Evolutionary conservation across 1,284 basidiomycete genomes (phyloP).

Genomic region (Tylopilus orsonianus): DNA sequence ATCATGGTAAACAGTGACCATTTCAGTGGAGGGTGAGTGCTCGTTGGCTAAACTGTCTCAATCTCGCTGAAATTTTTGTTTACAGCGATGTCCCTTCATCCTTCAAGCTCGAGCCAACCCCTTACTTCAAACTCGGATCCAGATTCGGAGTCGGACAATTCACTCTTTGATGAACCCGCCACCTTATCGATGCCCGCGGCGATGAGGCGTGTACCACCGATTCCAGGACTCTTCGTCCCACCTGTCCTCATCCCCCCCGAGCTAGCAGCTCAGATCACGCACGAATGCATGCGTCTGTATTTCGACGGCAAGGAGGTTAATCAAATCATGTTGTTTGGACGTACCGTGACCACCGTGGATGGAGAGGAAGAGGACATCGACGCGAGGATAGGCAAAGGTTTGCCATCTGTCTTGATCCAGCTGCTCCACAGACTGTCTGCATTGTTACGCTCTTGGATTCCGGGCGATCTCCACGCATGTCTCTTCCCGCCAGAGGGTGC

Average conservation of each 20-base stretch:
- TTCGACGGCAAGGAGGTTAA: conserved; percentile 54
- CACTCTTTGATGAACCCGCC: conserved; percentile 42
- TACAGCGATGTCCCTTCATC: conserved; percentile 16
- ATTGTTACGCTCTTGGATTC: conserved; percentile 49
- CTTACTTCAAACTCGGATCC: conserved; percentile 5
- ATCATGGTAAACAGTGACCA: too few species aligned
- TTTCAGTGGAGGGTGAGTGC: too few species aligned
- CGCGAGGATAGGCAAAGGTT: conserved; percentile 35
- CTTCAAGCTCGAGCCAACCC: conserved; percentile 1
- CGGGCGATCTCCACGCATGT: conserved; percentile 45
- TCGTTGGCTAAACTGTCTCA: too few species aligned
- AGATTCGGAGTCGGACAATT: conserved; percentile 36
- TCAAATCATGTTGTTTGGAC: conserved; percentile 79
- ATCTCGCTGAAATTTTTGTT: too few species aligned
- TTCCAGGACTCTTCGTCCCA: conserved; percentile 63
- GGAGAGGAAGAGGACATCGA: conserved; percentile 17
- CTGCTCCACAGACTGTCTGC: conserved; percentile 52
- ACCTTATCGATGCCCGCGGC: conserved; percentile 16
- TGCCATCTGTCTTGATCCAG: conserved; percentile 54
- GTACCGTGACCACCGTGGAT: conserved; percentile 30
- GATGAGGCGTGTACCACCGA: conserved; percentile 45
- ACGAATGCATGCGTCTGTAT: conserved; percentile 57
- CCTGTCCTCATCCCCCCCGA: conserved; percentile 48
- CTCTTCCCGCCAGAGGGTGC: conserved; percentile 48
- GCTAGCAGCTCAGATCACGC: conserved; percentile 48